A percentile compares a stretch with the other conserved stretches of the same genome.
Evolutionary conservation across 371 early-diverging fungal genomes (phyloP).

Genomic region (Coemansia sp.): DNA sequence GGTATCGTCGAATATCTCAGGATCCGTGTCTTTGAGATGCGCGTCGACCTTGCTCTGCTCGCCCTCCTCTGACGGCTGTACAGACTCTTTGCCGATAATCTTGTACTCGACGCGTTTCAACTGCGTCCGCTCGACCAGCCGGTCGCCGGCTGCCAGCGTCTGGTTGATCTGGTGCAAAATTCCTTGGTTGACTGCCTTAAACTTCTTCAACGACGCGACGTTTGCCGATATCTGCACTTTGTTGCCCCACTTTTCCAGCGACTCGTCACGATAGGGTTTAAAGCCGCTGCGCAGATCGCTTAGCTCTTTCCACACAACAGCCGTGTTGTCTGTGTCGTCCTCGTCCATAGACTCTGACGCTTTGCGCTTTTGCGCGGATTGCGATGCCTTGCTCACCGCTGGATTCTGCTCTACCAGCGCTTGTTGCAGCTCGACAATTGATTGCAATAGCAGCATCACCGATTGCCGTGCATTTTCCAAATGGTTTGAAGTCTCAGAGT

Average conservation of each 20-base stretch:
- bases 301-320: slow-evolving; percentile 64
- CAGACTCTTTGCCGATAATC: slow-evolving; percentile 39
- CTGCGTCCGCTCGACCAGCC: slow-evolving; percentile 83
- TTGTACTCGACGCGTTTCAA: slow-evolving; percentile 71
- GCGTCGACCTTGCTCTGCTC: slow-evolving; percentile 53
- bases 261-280: slow-evolving; percentile 73
- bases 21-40: slow-evolving; percentile 72
- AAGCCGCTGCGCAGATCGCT: slow-evolving; percentile 63
- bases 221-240: slow-evolving; percentile 80
- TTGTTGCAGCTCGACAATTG: slow-evolving; percentile 32
- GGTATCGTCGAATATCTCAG: slow-evolving; percentile 91
- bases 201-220: slow-evolving; percentile 75
- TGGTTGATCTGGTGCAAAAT: slow-evolving; percentile 78
- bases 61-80: slow-evolving; percentile 33
- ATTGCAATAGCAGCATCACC: slow-evolving; percentile 22
- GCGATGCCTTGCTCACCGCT: slow-evolving; percentile 9
- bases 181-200: slow-evolving; percentile 91
- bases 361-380: slow-evolving; percentile 21
- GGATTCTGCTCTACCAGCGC: slow-evolving; percentile 32
- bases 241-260: slow-evolving; percentile 91
- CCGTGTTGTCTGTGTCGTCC: slow-evolving; percentile 60
- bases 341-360: slow-evolving; percentile 18
- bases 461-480: slow-evolving; percentile 24
- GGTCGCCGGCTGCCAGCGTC: slow-evolving; percentile 69
- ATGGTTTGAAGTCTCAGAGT: neutral